phyloP scores from a whole-genome alignment of 345 rosid species.

The Brassica rapa region DNA sequence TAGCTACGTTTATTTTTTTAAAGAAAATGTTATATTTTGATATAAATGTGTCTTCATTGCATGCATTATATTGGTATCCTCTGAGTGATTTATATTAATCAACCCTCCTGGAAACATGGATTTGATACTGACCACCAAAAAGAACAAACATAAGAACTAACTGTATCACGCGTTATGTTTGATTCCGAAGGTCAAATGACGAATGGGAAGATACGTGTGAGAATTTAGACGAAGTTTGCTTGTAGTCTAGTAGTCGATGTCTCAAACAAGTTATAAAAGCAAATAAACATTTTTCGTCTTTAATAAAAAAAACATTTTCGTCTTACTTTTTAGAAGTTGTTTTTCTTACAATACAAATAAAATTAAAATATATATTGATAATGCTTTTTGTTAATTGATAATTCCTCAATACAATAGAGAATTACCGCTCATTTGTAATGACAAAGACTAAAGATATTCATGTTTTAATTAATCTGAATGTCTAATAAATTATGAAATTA shows the following conservation, averaged over 20 bases:
- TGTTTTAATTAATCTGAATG: not conserved
- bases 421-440: not conserved
- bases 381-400: not conserved
- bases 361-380: not conserved
- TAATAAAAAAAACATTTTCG: not conserved
- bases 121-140: conserved; percentile 13
- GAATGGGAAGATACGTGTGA: conserved; percentile 25
- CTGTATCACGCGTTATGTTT: conserved; percentile 34
- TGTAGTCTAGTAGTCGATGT: conserved; percentile 18
- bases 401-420: not conserved
- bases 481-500: not conserved
- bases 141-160: conserved; percentile 33
- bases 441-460: not conserved
- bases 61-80: not conserved
- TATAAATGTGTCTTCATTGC: not conserved
- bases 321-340: not conserved
- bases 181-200: conserved; percentile 31
- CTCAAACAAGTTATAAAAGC: conserved; percentile 3
- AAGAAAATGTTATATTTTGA: not conserved
- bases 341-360: not conserved
- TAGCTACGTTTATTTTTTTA: not conserved
- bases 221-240: conserved; percentile 26
- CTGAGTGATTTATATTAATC: not conserved
- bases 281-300: not conserved
- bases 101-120: not conserved